A percentile compares a stretch with the other conserved stretches of the same genome.
Evolutionary conservation across 139 green algal species (phyloP).

Genomic region (Mesostigma viride): DNA sequence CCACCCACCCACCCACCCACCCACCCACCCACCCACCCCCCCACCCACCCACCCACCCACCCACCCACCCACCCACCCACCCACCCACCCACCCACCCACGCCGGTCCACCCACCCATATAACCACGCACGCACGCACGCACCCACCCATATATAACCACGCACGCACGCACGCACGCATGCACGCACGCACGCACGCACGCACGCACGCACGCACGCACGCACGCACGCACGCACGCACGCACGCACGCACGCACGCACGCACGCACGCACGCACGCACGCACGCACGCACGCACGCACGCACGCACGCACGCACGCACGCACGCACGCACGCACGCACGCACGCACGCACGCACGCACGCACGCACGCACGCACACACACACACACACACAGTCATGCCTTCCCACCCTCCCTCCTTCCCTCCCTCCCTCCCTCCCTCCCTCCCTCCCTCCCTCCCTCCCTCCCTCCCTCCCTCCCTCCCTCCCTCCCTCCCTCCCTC

Average conservation of each 20-base stretch:
- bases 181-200: not conserved
- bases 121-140: not conserved
- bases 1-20: no score
- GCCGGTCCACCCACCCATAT: no score
- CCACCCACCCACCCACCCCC: no score
- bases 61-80: no score
- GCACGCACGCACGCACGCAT: not conserved
- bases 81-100: no score
- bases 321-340: constrained; percentile 3
- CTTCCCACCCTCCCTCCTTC: no score
- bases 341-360: constrained; percentile 3
- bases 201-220: not conserved
- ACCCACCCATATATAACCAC: not conserved
- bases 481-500: no score
- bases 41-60: no score
- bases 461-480: no score
- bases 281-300: constrained; percentile 1
- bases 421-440: no score
- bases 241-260: not conserved
- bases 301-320: constrained; percentile 3
- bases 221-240: not conserved
- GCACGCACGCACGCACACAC: constrained; percentile 3
- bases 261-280: not conserved
- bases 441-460: no score
- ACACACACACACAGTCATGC: constrained; percentile 5